Conservation (phyloP, 2,329 filamentous ascomycete species). For the Xylaria sp. region DNA sequence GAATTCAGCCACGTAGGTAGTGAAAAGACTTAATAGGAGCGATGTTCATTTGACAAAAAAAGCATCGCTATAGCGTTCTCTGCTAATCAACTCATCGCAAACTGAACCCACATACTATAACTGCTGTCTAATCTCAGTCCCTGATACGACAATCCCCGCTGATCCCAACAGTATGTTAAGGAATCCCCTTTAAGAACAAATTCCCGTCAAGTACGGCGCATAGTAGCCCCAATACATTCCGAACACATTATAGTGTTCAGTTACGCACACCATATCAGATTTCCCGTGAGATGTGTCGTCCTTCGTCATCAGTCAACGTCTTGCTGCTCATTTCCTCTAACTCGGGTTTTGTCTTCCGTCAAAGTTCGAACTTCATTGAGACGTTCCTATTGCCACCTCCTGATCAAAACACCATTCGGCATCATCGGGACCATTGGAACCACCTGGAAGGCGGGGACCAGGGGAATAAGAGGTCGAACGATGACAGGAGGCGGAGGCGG, state of each 20-base stretch:
- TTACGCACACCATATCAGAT: background rate
- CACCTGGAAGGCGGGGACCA: constrained; percentile 13
- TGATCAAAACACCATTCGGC: constrained; percentile 25
- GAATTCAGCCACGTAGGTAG: background rate
- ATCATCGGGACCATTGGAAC: constrained; percentile 6
- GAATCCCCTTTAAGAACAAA: background rate
- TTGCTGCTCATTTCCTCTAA: background rate
- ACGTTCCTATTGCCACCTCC: constrained; percentile 16
- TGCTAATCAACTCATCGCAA: background rate
- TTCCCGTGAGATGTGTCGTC: background rate
- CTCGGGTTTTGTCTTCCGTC: background rate
- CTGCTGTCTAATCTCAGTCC: background rate
- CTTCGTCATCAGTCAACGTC: too few relatives aligned
- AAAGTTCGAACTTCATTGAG: background rate
- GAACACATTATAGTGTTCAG: background rate
- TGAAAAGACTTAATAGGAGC: background rate
- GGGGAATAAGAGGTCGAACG: constrained; percentile 7
- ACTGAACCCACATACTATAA: background rate
- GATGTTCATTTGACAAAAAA: background rate
- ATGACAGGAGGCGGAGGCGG: constrained; percentile 20
- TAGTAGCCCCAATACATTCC: background rate
- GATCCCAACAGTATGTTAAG: background rate
- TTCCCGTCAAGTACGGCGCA: background rate
- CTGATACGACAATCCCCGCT: background rate
- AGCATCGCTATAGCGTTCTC: background rate